Evolutionary conservation across 176 grass and related monocot genomes (phyloP).

Genomic region (barley (Hordeum vulgare)): MorexV3_pseudomolecules_assembly NC_058520.1:382760942-382761441

Average conservation of each 20-base stretch:
- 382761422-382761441: background rate
- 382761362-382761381: constrained; percentile 1
- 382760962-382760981: constrained; percentile 95
- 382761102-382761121: background rate
- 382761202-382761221: background rate
- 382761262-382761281: background rate
- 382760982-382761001: constrained; percentile 83
- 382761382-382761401: background rate
- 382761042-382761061: background rate
- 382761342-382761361: background rate
- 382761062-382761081: background rate
- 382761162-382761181: background rate
- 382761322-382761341: constrained; percentile 6
- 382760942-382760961: constrained; percentile 99
- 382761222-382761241: background rate
- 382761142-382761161: constrained; percentile 1
- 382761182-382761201: background rate
- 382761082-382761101: background rate
- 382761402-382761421: background rate
- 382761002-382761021: constrained; percentile 93
- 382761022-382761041: constrained; percentile 49
- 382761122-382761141: background rate
- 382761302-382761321: constrained; percentile 13
- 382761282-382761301: background rate
- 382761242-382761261: background rate